Base-by-base conservation (phyloP, 208 protist species). In the Acanthamoeba sp. region DNA sequence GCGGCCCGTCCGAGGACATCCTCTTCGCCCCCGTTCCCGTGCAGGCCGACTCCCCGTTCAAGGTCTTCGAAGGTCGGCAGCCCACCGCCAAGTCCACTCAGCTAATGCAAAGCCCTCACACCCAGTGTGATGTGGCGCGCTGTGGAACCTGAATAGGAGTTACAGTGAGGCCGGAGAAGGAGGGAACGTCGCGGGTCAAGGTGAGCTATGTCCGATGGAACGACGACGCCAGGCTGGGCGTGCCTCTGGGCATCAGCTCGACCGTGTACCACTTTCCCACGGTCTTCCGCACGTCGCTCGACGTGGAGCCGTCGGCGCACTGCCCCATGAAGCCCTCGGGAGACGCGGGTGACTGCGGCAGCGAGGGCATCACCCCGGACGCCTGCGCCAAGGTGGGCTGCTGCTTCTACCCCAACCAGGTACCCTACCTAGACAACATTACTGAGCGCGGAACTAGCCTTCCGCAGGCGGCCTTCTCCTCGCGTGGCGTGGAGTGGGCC, bases 181-280 rank as follows among this genome's bases (percentile, higher is more conserved):
- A 69, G 4, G 87, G 87, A 48, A 69, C 62, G 55, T 38, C 87
- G 16, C 48, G 57, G 14, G 57, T 73, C 6, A 92, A 92, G 62
- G 87, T 92, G 55, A 76, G 87, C 38, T 92, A 92, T 29, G 57
- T 92, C 14, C 55, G 87, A 0, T 73, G 48, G 87, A 45, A 73
- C 40, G 20, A 12, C 34, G 40, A 40, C 7, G 87, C 20, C 87
- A n/a, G 32, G 29, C 87, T 78, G 22, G 59, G 36, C n/a, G 87
- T 92, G 34, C 87, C 87, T 10, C 24, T 92, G 38, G 62, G 59
- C 55, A 52, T 14, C 27, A 9, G 38, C 36, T 76, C 87, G 36
- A 55, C 57, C 27, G 57, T 92, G n/a, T 92, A 73, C 40, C 87
- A 92, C 62, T 92, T 92, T 40, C 55, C 87, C 62, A 92, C 87